Conservation (phyloP, 768 basidiomycete species). For the Calvatia gigantea region DNA sequence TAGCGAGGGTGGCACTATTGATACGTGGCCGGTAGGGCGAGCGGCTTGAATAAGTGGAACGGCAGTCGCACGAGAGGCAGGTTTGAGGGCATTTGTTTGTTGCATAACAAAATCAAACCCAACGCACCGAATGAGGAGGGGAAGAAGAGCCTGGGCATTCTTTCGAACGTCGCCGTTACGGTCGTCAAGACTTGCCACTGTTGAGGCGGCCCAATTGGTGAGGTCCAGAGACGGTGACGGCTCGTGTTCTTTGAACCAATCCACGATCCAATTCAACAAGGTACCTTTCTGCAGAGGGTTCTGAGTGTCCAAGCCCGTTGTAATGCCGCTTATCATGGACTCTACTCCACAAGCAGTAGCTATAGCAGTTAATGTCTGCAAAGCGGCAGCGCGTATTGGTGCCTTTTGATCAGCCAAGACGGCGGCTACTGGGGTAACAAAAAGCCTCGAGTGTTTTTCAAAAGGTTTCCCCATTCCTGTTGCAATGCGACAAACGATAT, state of each 20-base stretch:
- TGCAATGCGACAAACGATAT: conserved; percentile 87
- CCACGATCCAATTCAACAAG: conserved; percentile 74
- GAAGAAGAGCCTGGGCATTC: conserved; percentile 79
- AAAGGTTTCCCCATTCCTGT: conserved; percentile 95
- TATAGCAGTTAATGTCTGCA: conserved; percentile 79
- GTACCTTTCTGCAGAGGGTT: conserved; percentile 88
- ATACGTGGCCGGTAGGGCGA: conserved; percentile 39
- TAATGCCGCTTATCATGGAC: conserved; percentile 71
- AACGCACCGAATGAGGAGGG: conserved; percentile 64
- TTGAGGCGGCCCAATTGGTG: conserved; percentile 55
- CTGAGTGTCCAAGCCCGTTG: conserved; percentile 74
- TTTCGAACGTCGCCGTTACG: conserved; percentile 90
- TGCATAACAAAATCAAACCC: conserved; percentile 87
- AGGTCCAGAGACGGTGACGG: conserved; percentile 61
- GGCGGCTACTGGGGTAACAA: conserved; percentile 71
- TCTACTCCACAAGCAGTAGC: conserved; percentile 85
- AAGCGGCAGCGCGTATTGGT: conserved; percentile 72
- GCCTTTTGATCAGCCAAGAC: conserved; percentile 94
- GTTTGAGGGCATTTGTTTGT: conserved; percentile 83
- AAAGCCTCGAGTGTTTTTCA: conserved; percentile 81
- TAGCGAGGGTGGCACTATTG: conserved; percentile 22
- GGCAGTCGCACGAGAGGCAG: conserved; percentile 83
- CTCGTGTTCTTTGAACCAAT: conserved; percentile 70
- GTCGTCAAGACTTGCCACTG: conserved; percentile 85
- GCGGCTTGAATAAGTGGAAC: conserved; percentile 88